Evolutionary conservation across 2,329 filamentous ascomycete genomes (phyloP).

Genomic region (Paradendryphiella salina): DNA sequence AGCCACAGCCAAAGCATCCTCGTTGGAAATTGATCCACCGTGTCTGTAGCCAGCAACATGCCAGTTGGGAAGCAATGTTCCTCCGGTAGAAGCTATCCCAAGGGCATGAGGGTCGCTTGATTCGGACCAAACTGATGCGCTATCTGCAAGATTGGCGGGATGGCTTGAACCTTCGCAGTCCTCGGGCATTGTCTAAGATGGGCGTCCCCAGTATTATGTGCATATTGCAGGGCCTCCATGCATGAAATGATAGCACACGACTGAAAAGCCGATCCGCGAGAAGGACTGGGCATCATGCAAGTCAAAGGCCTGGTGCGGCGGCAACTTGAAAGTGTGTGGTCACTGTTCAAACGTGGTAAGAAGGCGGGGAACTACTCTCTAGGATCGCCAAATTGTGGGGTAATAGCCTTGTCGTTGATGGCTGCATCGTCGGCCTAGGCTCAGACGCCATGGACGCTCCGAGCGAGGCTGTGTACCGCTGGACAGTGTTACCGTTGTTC

Average conservation of each 20-base stretch:
- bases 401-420: slow-evolving; percentile 36
- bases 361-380: slow-evolving; percentile 41
- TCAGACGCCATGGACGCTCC: slow-evolving; percentile 26
- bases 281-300: slow-evolving; percentile 42
- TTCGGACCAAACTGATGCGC: slow-evolving; percentile 1
- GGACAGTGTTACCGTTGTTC: slow-evolving; percentile 20
- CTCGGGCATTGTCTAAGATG: slow-evolving; percentile 23
- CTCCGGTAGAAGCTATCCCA: background rate
- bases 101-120: background rate
- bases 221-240: slow-evolving; percentile 24
- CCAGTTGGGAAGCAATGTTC: too few species aligned
- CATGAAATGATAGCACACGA: slow-evolving; percentile 23
- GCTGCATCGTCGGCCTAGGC: slow-evolving; percentile 24
- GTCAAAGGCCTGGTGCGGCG: slow-evolving; percentile 34
- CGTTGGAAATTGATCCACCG: background rate
- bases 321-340: slow-evolving; percentile 25
- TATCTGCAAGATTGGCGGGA: slow-evolving; percentile 14
- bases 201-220: slow-evolving; percentile 23
- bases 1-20: background rate
- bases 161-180: slow-evolving; percentile 16
- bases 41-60: background rate
- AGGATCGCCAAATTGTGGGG: slow-evolving; percentile 46
- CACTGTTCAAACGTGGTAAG: slow-evolving; percentile 38
- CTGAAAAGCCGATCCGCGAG: slow-evolving; percentile 21
- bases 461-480: slow-evolving; percentile 33